Conservation (phyloP, 2,329 filamentous ascomycete genomes). For the Grosmannia penicillata region DNA sequence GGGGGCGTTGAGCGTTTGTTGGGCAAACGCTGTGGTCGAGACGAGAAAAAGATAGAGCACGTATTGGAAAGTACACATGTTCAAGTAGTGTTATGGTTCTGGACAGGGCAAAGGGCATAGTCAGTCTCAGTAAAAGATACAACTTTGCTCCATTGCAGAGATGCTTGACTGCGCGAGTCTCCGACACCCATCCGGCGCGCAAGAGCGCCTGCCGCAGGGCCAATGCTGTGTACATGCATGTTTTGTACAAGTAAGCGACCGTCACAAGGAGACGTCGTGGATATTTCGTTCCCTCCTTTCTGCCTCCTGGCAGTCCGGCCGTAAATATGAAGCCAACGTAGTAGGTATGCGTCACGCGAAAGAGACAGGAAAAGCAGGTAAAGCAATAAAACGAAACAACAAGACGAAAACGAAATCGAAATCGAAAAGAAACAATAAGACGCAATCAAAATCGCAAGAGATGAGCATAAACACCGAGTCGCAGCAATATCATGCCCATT, state of each 20-base stretch:
- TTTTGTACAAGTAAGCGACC: too few relatives aligned
- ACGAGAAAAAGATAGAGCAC: too few relatives aligned
- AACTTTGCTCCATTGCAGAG: too few relatives aligned
- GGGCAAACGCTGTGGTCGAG: too few relatives aligned
- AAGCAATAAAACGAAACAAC: background rate
- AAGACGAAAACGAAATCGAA: background rate
- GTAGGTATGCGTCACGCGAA: background rate
- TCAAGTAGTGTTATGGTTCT: too few relatives aligned
- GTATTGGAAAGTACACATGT: too few relatives aligned
- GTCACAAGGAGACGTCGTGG: background rate
- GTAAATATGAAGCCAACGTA: background rate
- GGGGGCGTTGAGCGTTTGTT: too few relatives aligned
- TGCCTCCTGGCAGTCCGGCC: background rate
- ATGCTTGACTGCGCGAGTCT: background rate
- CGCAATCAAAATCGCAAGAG: background rate
- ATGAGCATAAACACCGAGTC: background rate
- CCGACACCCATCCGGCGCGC: too few relatives aligned
- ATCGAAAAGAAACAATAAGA: background rate
- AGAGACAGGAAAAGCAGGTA: background rate
- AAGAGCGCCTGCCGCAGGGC: too few relatives aligned
- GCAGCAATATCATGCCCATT: background rate
- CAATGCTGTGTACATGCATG: background rate
- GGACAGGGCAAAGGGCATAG: too few relatives aligned
- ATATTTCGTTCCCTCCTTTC: background rate
- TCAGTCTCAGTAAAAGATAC: too few relatives aligned